These are phyloP conservation scores for Teunomyces funiuensis DNA, from an alignment of 805 yeast species.

Conservation along the genomic window DNA sequence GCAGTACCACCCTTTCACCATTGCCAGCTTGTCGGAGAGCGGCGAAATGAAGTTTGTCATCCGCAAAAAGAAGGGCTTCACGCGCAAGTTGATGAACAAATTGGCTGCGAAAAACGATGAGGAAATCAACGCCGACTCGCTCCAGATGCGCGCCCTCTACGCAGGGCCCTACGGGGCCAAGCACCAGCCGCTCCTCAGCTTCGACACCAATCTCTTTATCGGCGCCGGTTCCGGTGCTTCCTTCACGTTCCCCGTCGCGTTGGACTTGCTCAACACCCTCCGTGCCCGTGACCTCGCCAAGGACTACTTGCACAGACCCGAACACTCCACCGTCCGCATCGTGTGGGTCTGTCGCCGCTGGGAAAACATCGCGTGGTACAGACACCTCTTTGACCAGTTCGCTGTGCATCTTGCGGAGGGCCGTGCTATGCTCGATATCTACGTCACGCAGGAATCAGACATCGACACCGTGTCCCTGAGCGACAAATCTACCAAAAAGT, in stretches of 20 bases:
- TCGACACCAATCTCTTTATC: conserved; percentile 40
- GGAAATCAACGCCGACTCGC: conserved; percentile 6
- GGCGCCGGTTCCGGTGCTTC: conserved; percentile 50
- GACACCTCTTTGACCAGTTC: conserved; percentile 32
- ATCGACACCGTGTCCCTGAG: neutral
- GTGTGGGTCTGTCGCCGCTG: conserved; percentile 32
- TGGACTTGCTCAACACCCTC: conserved; percentile 36
- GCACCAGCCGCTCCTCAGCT: conserved; percentile 40
- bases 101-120: conserved; percentile 16
- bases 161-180: conserved; percentile 50
- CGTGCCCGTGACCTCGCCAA: conserved; percentile 21
- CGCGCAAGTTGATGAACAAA: conserved; percentile 32
- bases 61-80: conserved; percentile 44
- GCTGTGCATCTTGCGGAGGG: conserved; percentile 22
- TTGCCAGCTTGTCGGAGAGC: conserved; percentile 37
- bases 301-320: conserved; percentile 37
- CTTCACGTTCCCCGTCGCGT: conserved; percentile 45
- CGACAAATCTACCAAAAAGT: neutral
- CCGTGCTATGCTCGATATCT: conserved; percentile 23
- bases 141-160: conserved; percentile 34
- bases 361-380: conserved; percentile 37
- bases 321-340: conserved; percentile 23
- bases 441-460: conserved; percentile 25
- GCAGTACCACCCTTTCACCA: conserved; percentile 51
- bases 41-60: conserved; percentile 43